Base-by-base conservation (phyloP, 495 filamentous ascomycete species). In the Xylaria flabelliformis region DNA sequence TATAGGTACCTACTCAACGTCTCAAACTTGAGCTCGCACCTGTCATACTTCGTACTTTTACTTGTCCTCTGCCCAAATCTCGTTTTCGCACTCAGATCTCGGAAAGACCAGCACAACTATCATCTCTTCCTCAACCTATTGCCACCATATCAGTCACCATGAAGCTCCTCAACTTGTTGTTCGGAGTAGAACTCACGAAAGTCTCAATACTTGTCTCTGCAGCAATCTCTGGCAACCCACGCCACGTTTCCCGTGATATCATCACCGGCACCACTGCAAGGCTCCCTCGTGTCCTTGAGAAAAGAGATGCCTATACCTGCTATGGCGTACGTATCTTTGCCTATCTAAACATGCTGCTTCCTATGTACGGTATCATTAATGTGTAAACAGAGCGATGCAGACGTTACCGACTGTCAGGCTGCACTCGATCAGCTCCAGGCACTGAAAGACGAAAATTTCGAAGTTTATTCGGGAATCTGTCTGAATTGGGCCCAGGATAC, bases 291-390 rank as follows among this genome's bases (percentile, higher is more conserved):
- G 8, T 29, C 48, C 75, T 79, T 9, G 61, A 67, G 51, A 79
- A 77, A 44, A 74, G 77, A 70, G 77, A 79, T 68, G 77, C 77
- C 29, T 79, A 67, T 55, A 72, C 72, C 36, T 79, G 77, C 24
- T 79, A 79, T 39, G 77, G 77, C 7, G 77, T 79, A 77, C 64
- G 75, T n/a, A 71, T 15, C 55, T 8, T 36, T 74, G 58, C 69
- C 34, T 36, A 19, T 15, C 44, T 34, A 36, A 1, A 63, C 61
- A 32, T 50, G 42, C 10, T 59, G 66, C 55, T 70, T 72, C 72
- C 51, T 69, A 15, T 6, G 12, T 51, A 55, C 13, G 1, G 17
- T 15, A 10, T 50, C 19, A 9, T 41, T 72, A 56, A 72, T 13
- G 9, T 24, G 8, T 15, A 36, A 51, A 34, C 19, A 73, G 64